Percentiles rank a stretch among this genome's conserved stretches.
Conservation (phyloP, 192 early-diverging fungal species). For the Podila epicladia region DNA sequence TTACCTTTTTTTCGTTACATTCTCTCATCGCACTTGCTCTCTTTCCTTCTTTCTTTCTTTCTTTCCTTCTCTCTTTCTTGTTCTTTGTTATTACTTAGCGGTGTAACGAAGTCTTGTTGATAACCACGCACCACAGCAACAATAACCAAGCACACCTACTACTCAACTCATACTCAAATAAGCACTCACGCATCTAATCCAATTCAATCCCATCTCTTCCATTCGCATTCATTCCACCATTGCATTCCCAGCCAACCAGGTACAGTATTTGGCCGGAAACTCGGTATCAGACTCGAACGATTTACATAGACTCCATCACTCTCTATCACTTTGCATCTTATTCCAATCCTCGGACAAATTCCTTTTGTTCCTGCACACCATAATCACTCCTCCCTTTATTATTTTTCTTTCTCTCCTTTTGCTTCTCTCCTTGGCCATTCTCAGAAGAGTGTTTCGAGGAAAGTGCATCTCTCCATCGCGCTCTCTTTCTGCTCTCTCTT, state of each 20-base stretch:
- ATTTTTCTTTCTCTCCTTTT: neutral
- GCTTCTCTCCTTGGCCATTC: neutral
- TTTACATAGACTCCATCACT: neutral
- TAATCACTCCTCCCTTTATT: neutral
- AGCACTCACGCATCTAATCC: too few species aligned
- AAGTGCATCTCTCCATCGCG: too few species aligned
- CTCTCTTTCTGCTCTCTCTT: too few species aligned
- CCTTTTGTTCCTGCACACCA: too few species aligned
- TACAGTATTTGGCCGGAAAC: too few species aligned
- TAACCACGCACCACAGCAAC: neutral
- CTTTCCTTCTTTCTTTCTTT: neutral
- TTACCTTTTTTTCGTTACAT: neutral
- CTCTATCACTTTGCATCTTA: neutral
- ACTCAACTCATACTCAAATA: too few species aligned
- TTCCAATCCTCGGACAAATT: neutral
- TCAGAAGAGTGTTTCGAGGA: neutral
- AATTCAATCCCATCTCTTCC: too few species aligned
- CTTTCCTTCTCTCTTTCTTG: neutral
- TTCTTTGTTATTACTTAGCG: neutral
- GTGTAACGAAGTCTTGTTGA: neutral
- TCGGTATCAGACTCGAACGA: too few species aligned
- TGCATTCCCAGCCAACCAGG: too few species aligned
- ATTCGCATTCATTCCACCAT: too few species aligned
- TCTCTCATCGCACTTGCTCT: neutral
- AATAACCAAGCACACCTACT: neutral